A percentile compares a stretch with the other conserved stretches of the same genome.
Conservation (phyloP, 2,329 filamentous ascomycete genomes). For the Pyricularia pennisetigena region DNA sequence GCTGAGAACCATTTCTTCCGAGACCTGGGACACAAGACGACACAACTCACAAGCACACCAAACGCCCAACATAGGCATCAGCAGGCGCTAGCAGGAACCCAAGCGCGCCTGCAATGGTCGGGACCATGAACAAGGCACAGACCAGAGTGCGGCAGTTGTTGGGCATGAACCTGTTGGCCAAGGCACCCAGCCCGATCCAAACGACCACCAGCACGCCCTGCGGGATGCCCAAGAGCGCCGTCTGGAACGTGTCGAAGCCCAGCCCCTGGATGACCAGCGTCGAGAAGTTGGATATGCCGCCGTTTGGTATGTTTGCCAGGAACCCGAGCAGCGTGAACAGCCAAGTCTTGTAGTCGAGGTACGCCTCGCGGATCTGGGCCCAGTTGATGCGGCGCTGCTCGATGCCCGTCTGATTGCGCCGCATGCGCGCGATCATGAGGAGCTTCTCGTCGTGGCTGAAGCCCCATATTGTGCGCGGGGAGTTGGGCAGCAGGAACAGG, state of each 20-base stretch:
- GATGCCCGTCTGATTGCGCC: constrained; percentile 48
- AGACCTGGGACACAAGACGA: neutral
- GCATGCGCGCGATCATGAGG: constrained; percentile 44
- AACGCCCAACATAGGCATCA: constrained; percentile 37
- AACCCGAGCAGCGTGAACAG: constrained; percentile 45
- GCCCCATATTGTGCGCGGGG: constrained; percentile 41
- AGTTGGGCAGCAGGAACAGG: constrained; percentile 45
- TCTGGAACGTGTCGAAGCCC: constrained; percentile 33
- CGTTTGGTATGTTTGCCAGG: constrained; percentile 45
- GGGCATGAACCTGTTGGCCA: constrained; percentile 27
- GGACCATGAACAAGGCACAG: constrained; percentile 44
- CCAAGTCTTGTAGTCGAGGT: constrained; percentile 48
- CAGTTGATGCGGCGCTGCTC: constrained; percentile 46
- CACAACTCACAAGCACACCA: constrained; percentile 39
- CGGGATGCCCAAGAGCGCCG: constrained; percentile 26
- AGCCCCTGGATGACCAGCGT: constrained; percentile 50
- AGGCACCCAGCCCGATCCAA: constrained; percentile 29
- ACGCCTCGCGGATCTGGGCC: constrained; percentile 44
- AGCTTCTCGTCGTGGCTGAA: constrained; percentile 39
- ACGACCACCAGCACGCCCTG: constrained; percentile 25
- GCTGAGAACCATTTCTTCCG: too few species aligned
- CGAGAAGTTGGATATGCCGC: constrained; percentile 50
- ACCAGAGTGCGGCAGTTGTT: constrained; percentile 41
- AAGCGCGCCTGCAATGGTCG: constrained; percentile 48
- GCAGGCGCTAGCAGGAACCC: constrained; percentile 43